Conservation (phyloP, 2,329 filamentous ascomycete genomes). For the Pseudogymnoascus sp. region DNA sequence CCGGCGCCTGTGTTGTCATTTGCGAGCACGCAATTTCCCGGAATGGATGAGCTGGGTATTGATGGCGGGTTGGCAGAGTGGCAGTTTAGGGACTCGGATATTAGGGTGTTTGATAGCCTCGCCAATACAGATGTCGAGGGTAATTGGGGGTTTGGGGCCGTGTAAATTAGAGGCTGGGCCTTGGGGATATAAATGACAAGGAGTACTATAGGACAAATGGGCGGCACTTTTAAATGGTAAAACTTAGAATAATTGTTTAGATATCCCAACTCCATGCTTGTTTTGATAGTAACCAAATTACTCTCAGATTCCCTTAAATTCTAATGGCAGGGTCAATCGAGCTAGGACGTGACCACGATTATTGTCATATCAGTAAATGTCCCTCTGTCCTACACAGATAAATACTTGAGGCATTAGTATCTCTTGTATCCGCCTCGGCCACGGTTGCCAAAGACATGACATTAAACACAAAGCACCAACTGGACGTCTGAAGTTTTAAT, state of each 20-base stretch:
- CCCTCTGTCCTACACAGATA: not conserved
- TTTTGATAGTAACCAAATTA: not conserved
- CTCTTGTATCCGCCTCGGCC: not conserved
- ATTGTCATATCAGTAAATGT: not conserved
- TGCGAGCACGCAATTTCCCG: conserved; percentile 13
- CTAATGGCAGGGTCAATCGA: not conserved
- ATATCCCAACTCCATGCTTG: conserved; percentile 2
- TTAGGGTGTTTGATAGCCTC: conserved; percentile 26
- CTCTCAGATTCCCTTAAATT: not conserved
- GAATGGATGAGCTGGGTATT: conserved; percentile 10
- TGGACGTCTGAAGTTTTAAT: not conserved
- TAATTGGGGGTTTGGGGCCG: conserved; percentile 23
- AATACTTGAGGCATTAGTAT: not conserved
- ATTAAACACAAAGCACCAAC: not conserved
- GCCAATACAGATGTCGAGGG: conserved; percentile 26
- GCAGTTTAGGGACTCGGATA: conserved; percentile 21
- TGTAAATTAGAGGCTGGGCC: not conserved
- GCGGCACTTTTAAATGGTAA: not conserved
- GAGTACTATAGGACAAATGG: not conserved
- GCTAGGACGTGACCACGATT: not conserved
- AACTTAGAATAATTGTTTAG: not conserved
- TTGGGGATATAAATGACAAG: not conserved
- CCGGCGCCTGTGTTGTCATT: conserved; percentile 19
- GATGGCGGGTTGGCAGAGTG: conserved; percentile 16
- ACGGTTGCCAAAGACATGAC: not conserved